Conservation (phyloP, 257 asterid genomes). For the Capsicum rhomboideum region DNA sequence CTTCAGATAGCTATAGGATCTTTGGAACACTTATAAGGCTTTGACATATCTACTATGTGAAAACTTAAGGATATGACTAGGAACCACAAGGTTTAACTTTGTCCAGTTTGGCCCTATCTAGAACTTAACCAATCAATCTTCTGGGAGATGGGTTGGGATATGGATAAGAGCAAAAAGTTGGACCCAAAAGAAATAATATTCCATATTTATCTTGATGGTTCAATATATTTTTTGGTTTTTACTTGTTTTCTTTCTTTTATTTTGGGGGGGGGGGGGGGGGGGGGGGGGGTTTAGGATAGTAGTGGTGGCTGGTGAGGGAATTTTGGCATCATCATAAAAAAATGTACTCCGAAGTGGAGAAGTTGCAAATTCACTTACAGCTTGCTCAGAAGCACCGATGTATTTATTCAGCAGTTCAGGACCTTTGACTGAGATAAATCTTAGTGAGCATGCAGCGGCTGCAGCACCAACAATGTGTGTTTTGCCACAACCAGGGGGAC, state of each 20-base stretch:
- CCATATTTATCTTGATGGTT: background rate
- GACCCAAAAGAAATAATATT: background rate
- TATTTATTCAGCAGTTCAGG: conserved; percentile 95
- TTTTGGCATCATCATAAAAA: background rate
- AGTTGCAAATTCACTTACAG: conserved; percentile 42
- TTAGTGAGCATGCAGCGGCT: conserved; percentile 93
- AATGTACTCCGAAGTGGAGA: background rate
- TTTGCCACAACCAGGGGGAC: conserved; percentile 99
- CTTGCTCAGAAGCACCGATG: conserved; percentile 99
- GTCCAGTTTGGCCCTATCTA: background rate
- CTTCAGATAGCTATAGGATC: background rate
- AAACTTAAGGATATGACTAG: background rate
- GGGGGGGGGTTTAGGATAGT: background rate
- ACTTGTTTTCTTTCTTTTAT: background rate
- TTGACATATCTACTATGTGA: background rate
- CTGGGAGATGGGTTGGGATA: background rate
- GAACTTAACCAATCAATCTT: background rate
- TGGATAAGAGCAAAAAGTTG: background rate
- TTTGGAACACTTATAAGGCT: background rate
- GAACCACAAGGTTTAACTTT: background rate
- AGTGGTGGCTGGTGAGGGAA: background rate
- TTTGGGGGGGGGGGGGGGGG: too few species aligned
- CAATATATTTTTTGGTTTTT: background rate
- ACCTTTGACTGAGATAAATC: conserved; percentile 95
- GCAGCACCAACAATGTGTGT: conserved; percentile 98